Percentiles rank a stretch among this genome's conserved stretches.
Evolutionary conservation across 169 alveolate genomes (phyloP).

Genomic region (Plasmodium blacklocki): DNA sequence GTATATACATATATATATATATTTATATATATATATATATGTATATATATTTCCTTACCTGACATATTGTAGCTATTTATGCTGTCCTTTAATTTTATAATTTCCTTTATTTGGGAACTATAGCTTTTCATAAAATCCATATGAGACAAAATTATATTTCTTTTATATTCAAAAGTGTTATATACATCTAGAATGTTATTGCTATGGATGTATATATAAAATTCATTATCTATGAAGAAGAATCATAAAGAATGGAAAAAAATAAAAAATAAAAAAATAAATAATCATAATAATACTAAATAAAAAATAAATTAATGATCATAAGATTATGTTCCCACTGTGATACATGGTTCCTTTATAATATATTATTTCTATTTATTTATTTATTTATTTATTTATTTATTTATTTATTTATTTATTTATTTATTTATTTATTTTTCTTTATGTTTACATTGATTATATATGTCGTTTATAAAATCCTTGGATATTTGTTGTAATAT

Average conservation of each 20-base stretch:
- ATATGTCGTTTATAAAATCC: conserved; percentile 36
- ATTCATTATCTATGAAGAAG: conserved; percentile 39
- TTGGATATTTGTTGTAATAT: conserved; percentile 60
- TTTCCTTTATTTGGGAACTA: conserved; percentile 33
- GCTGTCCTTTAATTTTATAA: conserved; percentile 29
- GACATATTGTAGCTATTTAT: conserved; percentile 57
- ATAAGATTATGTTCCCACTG: background rate
- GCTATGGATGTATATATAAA: conserved; percentile 62
- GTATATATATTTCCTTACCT: conserved; percentile 9
- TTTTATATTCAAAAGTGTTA: conserved; percentile 49
- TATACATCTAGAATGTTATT: conserved; percentile 52
- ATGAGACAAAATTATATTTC: conserved; percentile 50
- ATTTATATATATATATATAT: too few relatives aligned
- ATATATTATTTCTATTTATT: background rate
- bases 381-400: background rate
- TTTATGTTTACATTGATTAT: conserved; percentile 25
- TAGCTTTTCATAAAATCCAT: conserved; percentile 49
- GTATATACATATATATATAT: background rate
- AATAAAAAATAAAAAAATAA: background rate
- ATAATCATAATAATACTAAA: background rate
- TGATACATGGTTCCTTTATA: background rate
- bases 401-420: background rate
- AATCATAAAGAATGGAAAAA: background rate
- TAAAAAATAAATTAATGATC: background rate
- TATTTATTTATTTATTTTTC: background rate